A percentile compares a stretch with the other conserved stretches of the same genome.
These are phyloP conservation scores for Phytopythium vexans DNA, from an alignment of 352 stramenopile genomes.

Conservation along the genomic window DNA sequence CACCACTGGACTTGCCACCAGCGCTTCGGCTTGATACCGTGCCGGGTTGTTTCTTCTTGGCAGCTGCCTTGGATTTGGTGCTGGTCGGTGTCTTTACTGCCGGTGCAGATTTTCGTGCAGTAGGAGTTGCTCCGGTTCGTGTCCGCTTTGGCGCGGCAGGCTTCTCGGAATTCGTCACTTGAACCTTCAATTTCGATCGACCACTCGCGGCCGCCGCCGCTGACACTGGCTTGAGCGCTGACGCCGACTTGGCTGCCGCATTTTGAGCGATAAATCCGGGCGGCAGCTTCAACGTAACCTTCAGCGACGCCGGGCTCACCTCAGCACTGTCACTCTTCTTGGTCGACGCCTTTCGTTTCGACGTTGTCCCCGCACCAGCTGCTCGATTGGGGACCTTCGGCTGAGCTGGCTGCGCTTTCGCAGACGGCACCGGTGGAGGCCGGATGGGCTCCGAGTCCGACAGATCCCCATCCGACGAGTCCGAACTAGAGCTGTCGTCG, in stretches of 20 bases:
- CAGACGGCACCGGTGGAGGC: conserved; percentile 21
- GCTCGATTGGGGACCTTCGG: conserved; percentile 4
- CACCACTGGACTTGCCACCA: not conserved
- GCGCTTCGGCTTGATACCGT: conserved; percentile 4
- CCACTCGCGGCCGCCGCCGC: conserved; percentile 7
- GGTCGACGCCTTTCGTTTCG: conserved; percentile 18
- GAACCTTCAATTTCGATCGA: conserved; percentile 34
- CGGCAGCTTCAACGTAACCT: conserved; percentile 58
- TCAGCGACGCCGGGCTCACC: conserved; percentile 35
- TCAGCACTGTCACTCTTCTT: conserved; percentile 17
- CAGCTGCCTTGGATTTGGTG: conserved; percentile 10
- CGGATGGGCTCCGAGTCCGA: conserved; percentile 23
- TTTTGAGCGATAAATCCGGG: conserved; percentile 43
- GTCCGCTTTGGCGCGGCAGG: conserved; percentile 24
- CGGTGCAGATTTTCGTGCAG: conserved; percentile 11
- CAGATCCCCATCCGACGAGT: conserved; percentile 41
- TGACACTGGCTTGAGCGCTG: conserved; percentile 1
- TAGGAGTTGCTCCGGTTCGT: conserved; percentile 16
- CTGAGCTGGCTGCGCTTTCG: conserved; percentile 10
- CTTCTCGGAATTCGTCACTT: conserved; percentile 37
- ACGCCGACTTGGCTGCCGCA: not conserved
- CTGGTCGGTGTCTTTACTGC: conserved; percentile 3
- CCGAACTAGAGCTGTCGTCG: conserved; percentile 44
- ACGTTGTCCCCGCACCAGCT: conserved; percentile 10
- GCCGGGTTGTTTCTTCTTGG: conserved; percentile 16